Conservation (phyloP, 2,329 filamentous ascomycete species). For the Trichophyton mentagrophytes region DNA sequence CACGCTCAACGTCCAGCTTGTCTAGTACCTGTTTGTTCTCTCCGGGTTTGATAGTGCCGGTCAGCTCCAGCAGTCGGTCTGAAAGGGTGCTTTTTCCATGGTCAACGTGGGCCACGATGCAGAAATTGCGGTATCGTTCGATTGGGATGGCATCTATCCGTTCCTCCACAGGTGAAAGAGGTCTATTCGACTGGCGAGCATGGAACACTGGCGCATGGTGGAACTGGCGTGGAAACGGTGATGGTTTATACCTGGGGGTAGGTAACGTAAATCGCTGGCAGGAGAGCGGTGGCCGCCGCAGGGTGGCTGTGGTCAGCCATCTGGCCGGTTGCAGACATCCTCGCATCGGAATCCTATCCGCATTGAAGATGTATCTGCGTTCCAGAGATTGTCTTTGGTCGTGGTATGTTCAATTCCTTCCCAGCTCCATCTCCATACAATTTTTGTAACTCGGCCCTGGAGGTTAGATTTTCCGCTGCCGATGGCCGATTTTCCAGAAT, state of each 20-base stretch:
- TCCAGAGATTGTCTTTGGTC: neutral
- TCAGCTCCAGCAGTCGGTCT: slow-evolving; percentile 83
- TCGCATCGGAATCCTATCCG: slow-evolving; percentile 30
- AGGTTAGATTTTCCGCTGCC: neutral
- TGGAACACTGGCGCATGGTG: slow-evolving; percentile 16
- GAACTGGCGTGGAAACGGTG: slow-evolving; percentile 19
- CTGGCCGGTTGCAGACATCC: slow-evolving; percentile 36
- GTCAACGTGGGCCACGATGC: slow-evolving; percentile 96
- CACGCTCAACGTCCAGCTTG: slow-evolving; percentile 90
- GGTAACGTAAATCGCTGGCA: slow-evolving; percentile 18
- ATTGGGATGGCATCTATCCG: slow-evolving; percentile 41
- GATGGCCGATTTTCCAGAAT: neutral
- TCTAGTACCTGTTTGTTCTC: slow-evolving; percentile 91
- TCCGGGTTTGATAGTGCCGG: slow-evolving; percentile 77
- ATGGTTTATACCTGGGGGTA: slow-evolving; percentile 15
- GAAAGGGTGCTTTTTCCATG: slow-evolving; percentile 96
- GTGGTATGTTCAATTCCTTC: neutral
- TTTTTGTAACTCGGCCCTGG: neutral
- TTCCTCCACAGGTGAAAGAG: slow-evolving; percentile 43
- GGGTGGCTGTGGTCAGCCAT: slow-evolving; percentile 33
- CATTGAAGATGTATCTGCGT: slow-evolving; percentile 10
- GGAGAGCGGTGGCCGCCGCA: slow-evolving; percentile 21
- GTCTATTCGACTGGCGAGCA: slow-evolving; percentile 16
- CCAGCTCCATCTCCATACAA: neutral
- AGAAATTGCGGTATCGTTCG: slow-evolving; percentile 70